Evolutionary conservation across 2,329 filamentous ascomycete species (phyloP), one percentile per base, ranked within the genome.

Genomic region (Cladophialophora yegresii): DNA sequence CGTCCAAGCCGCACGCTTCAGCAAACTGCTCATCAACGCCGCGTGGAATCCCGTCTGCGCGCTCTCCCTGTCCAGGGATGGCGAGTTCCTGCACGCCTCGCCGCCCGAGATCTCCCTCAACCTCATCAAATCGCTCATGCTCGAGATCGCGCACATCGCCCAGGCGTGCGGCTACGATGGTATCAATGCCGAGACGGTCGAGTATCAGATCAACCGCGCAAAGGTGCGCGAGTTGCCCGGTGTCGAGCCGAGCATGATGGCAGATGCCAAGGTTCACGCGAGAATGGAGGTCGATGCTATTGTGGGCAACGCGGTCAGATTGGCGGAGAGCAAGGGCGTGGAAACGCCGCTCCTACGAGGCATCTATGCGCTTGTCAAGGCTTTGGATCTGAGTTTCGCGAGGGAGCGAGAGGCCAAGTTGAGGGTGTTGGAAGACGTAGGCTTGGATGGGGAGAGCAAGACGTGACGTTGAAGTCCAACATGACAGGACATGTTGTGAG

Each of bases 21-120:
- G 79, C 58, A 89, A 88, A 73, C 78, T 88, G 0, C 75, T 87
- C 0, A 77, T 85, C 73, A 88, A 88, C 70, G 85, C 82, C 1
- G 79, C 83, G 0, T 87, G 84, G 82, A 88, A 88, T 68, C 82
- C 85, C 0, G 78, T 87, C 40, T 86, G 83, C 49, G 84, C 85
- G 0, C 75, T 87, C 1, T 82, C 84, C 0, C 78, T 82, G 0
- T 78, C 79, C 49, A 81, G 83, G 62, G 85, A 85, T 22, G 80
- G 82, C 0, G 72, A 79, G 0, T 83, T 85, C 71, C 73, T 87
- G 10, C 77, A 72, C 0, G 83, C 78, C 0, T 73, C 75, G 0
- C 72, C 75, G 0, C 72, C 79, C 1, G 69, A 74, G 22, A 71
- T 72, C 13, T 71, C 80, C 2, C 28, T 56, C 10, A 53, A 58